Evolutionary conservation across 805 yeast species (phyloP).

Genomic region (Candida coquimbonensis): DNA sequence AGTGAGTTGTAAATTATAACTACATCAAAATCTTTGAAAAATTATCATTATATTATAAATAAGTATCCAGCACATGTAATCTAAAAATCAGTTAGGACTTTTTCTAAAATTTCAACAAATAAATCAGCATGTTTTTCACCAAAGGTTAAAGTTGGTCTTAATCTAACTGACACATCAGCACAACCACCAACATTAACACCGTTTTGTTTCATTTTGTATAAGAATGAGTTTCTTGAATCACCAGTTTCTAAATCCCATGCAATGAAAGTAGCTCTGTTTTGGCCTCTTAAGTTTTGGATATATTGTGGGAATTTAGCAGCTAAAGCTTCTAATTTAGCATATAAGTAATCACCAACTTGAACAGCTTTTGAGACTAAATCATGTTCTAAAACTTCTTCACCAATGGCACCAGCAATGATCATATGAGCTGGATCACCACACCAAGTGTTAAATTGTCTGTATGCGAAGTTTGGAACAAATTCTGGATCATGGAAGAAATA

Average conservation of each 20-base stretch:
- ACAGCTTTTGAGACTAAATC: slow-evolving; percentile 49
- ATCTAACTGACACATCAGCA: slow-evolving; percentile 69
- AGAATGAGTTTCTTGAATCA: slow-evolving; percentile 53
- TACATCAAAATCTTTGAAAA: neutral
- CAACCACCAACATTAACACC: slow-evolving; percentile 86
- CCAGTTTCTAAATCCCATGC: slow-evolving; percentile 66
- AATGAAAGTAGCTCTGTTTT: slow-evolving; percentile 68
- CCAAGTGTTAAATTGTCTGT: slow-evolving; percentile 92
- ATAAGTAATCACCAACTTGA: slow-evolving; percentile 64
- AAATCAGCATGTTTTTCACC: slow-evolving; percentile 77
- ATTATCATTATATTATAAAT: neutral
- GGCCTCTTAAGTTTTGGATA: slow-evolving; percentile 60
- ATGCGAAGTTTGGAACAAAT: slow-evolving; percentile 67
- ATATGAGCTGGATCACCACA: slow-evolving; percentile 86
- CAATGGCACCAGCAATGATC: slow-evolving; percentile 68
- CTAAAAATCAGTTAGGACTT: slow-evolving; percentile 23
- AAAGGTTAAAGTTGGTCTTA: slow-evolving; percentile 74
- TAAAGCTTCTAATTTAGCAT: slow-evolving; percentile 44
- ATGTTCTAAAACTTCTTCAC: slow-evolving; percentile 54
- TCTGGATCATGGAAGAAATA: slow-evolving; percentile 73
- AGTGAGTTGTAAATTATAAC: too few species aligned
- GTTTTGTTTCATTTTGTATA: slow-evolving; percentile 47
- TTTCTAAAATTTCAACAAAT: slow-evolving; percentile 39
- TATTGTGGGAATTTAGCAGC: slow-evolving; percentile 47
- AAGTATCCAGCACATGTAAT: neutral